A percentile compares a stretch with the other conserved stretches of the same genome.
Evolutionary conservation across 2,329 filamentous ascomycete genomes (phyloP).

Genomic region (Fusarium nematophilum): DNA sequence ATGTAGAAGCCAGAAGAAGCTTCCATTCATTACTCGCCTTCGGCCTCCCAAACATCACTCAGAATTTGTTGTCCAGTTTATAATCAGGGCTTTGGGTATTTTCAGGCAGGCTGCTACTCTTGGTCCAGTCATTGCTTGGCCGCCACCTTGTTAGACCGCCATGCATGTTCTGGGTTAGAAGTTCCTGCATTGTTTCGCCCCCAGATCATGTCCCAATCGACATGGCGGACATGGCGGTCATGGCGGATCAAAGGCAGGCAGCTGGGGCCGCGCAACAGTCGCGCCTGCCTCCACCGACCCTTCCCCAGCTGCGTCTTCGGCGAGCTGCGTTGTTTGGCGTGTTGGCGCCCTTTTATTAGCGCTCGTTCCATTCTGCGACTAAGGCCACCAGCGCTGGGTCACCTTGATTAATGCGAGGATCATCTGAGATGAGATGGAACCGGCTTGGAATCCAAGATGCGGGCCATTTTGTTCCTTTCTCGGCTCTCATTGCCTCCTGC

Average conservation of each 20-base stretch:
- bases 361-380: constrained; percentile 9
- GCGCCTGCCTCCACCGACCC: constrained; percentile 17
- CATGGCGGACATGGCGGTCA: constrained; percentile 14
- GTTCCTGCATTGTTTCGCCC: constrained; percentile 26
- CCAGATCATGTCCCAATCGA: constrained; percentile 4
- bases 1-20: constrained; percentile 37
- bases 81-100: not conserved
- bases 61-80: not conserved
- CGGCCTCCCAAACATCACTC: not conserved
- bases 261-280: constrained; percentile 37
- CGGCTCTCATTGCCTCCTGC: not conserved
- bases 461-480: not conserved
- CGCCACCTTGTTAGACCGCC: constrained; percentile 20
- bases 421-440: constrained; percentile 7
- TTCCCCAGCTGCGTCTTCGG: constrained; percentile 4
- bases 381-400: constrained; percentile 1
- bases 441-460: constrained; percentile 4
- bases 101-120: no score
- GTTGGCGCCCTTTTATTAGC: not conserved
- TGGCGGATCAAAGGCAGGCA: constrained; percentile 34
- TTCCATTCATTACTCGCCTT: constrained; percentile 22
- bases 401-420: not conserved
- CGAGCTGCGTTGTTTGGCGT: not conserved
- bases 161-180: constrained; percentile 10
- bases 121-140: not conserved